Percentiles rank a stretch among this genome's conserved stretches.
Conservation (phyloP, 2,329 filamentous ascomycete genomes). For the Nothopassalora personata region DNA sequence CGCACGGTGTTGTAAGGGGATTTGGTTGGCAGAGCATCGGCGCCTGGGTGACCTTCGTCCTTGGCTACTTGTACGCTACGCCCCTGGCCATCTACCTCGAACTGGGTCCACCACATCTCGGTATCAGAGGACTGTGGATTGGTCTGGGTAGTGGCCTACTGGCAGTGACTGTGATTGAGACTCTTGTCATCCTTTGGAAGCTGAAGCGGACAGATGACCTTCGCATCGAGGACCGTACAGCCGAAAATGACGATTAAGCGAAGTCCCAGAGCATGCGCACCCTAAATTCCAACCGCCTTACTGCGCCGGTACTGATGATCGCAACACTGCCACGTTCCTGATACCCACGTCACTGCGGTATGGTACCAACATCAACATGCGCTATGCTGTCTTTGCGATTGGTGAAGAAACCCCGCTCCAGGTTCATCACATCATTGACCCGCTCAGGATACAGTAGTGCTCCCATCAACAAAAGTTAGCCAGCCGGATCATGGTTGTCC, state of each 20-base stretch:
- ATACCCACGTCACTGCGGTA: too few species aligned
- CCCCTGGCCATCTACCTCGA: constrained; percentile 35
- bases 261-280: background rate
- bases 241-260: background rate
- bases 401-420: too few species aligned
- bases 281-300: too few species aligned
- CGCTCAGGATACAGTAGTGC: too few species aligned
- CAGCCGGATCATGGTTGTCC: too few species aligned
- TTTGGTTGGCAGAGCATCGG: constrained; percentile 37
- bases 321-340: background rate
- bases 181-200: constrained; percentile 6
- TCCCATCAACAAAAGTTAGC: too few species aligned
- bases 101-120: constrained; percentile 32
- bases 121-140: constrained; percentile 35
- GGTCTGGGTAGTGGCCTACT: constrained; percentile 31
- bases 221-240: background rate
- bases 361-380: too few species aligned
- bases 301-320: too few species aligned
- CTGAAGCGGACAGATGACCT: constrained; percentile 1
- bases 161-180: constrained; percentile 32
- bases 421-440: too few species aligned
- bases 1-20: constrained; percentile 35
- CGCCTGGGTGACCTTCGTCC: constrained; percentile 34
- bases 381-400: too few species aligned
- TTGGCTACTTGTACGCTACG: constrained; percentile 37